phyloP scores from a whole-genome alignment of 805 yeast species.

The Scheffersomyces ergatensis region DNA sequence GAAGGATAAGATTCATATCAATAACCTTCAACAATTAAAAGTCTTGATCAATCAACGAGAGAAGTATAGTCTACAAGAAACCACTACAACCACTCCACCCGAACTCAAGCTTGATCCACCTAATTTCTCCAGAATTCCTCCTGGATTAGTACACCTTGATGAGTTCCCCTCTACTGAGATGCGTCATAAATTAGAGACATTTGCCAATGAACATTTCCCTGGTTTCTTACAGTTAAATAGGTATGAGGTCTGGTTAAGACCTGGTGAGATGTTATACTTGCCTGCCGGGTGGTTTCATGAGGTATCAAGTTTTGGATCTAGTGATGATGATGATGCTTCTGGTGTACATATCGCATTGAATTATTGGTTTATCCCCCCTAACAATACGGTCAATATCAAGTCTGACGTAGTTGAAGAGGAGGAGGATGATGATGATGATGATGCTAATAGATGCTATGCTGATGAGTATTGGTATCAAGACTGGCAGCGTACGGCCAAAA shows the following conservation, averaged over 20 bases:
- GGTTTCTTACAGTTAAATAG: slow-evolving; percentile 41
- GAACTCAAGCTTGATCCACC: slow-evolving; percentile 55
- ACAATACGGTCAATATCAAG: slow-evolving; percentile 16
- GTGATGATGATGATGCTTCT: slow-evolving; percentile 1
- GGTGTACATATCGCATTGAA: slow-evolving; percentile 60
- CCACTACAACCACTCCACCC: too few species aligned
- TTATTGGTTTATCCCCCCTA: slow-evolving; percentile 76
- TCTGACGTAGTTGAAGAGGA: too few species aligned
- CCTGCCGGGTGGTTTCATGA: slow-evolving; percentile 87
- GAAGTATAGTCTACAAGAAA: neutral
- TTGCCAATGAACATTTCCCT: slow-evolving; percentile 48
- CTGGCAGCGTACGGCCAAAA: slow-evolving; percentile 40
- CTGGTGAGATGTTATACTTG: slow-evolving; percentile 66
- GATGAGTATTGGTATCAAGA: slow-evolving; percentile 57
- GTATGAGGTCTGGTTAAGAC: slow-evolving; percentile 46
- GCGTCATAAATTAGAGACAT: slow-evolving; percentile 23
- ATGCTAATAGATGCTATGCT: too few species aligned
- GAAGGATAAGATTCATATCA: slow-evolving; percentile 20
- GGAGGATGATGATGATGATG: too few species aligned
- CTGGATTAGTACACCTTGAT: slow-evolving; percentile 58
- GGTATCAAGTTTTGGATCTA: slow-evolving; percentile 60
- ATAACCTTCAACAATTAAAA: slow-evolving; percentile 7
- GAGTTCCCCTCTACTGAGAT: slow-evolving; percentile 37
- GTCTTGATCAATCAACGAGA: slow-evolving; percentile 2
- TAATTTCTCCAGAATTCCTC: slow-evolving; percentile 64